A percentile compares a stretch with the other conserved stretches of the same genome.
phyloP scores from a whole-genome alignment of 2,329 filamentous ascomycete genomes.

The Hirsutella minnesotensis region DNA sequence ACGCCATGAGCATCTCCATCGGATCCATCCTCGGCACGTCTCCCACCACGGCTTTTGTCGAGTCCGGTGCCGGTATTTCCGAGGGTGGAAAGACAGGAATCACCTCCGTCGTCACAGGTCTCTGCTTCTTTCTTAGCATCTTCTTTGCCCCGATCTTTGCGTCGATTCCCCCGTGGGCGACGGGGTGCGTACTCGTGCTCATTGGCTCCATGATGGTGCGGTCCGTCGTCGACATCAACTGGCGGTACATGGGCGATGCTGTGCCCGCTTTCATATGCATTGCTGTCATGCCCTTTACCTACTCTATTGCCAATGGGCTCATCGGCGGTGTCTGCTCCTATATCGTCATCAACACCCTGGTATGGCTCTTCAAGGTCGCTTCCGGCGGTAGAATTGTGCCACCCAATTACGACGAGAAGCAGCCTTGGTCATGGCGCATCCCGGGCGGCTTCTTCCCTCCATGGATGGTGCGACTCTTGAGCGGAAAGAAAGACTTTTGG shows the following conservation, averaged over 20 bases:
- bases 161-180: constrained; percentile 81
- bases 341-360: constrained; percentile 58
- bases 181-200: constrained; percentile 75
- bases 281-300: constrained; percentile 79
- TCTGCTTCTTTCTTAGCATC: constrained; percentile 78
- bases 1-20: constrained; percentile 67
- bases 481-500: constrained; percentile 69
- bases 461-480: constrained; percentile 53
- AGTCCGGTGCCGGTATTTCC: constrained; percentile 81
- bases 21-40: constrained; percentile 67
- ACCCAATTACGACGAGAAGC: constrained; percentile 63
- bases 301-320: constrained; percentile 76
- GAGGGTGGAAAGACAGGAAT: constrained; percentile 78
- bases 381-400: constrained; percentile 62
- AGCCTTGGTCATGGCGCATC: constrained; percentile 69
- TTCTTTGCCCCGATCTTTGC: constrained; percentile 90
- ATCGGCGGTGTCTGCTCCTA: constrained; percentile 73
- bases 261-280: constrained; percentile 78
- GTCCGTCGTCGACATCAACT: constrained; percentile 75
- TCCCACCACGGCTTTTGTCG: constrained; percentile 77
- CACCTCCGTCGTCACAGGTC: constrained; percentile 65
- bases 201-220: constrained; percentile 82
- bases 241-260: constrained; percentile 73
- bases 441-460: constrained; percentile 63
- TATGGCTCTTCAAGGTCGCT: constrained; percentile 55